Evolutionary conservation across 1,139 yeast genomes (phyloP), one percentile per base, ranked within the genome.

Genomic region (Suhomyces wounanorum): DNA sequence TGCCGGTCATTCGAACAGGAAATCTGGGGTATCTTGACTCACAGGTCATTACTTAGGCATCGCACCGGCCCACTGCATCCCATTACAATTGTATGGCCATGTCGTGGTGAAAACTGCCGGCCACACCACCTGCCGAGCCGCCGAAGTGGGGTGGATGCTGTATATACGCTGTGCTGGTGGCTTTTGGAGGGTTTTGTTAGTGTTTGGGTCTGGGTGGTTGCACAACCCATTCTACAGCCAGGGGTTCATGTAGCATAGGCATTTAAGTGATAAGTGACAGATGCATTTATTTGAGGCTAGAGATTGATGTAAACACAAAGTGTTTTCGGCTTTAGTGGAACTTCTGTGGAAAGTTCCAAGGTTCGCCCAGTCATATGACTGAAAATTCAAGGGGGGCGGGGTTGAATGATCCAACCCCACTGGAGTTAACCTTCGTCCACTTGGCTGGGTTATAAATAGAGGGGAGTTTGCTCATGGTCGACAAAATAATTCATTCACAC

Each of bases 391-490:
- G 21, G 43, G 39, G 49, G 46, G 50, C 50, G 50, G 50, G 48
- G 50, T 39, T 42, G 46, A 39, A 37, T 49, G 45, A 42, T 45
- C 35, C 46, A 35, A 8, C 51, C 51, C 51, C 51, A 43, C 50
- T 39, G 28, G 21, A 18, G 21, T 13, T 26, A 26, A 26, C 17
- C 10, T 8, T 16, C 11, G 33, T 16, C 36, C 43, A 37, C 44
- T 30, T 42, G 47, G 44, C 35, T 11, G 28, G 30, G 21, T 23
- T 55, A 55, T 55, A 55, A 56, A 55, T 48, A 49, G 52, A 41
- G 39, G 44, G 13, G 43, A 8, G 23, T 18, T 10, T n/a, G 6
- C 40, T 23, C 25, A 33, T 18, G 17, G 17, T 16, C 30, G n/a
- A 21, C n/a, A 13, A 4, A 30, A 11, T 30, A 30, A 30, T 30